These are phyloP conservation scores for Dendrostoma leiphaemia DNA, from an alignment of 2,329 filamentous ascomycete genomes.

Conservation along the genomic window DNA sequence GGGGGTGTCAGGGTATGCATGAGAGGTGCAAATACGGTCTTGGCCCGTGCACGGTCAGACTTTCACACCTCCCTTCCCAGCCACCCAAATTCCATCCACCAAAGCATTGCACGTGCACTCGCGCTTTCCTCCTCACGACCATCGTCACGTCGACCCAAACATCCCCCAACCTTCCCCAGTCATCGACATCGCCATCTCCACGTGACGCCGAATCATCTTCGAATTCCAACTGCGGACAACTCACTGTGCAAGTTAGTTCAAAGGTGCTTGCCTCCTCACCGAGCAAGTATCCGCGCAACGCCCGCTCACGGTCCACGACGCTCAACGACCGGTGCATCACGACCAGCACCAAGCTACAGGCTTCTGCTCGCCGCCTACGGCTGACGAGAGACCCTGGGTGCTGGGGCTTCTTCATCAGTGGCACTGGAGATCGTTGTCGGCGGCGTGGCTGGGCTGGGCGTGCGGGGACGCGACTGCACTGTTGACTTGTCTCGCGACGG, in stretches of 20 bases:
- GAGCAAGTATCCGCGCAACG: slow-evolving; percentile 10
- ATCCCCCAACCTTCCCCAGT: no score
- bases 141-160: no score
- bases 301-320: slow-evolving; percentile 8
- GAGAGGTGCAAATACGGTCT: no score
- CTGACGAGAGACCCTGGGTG: slow-evolving; percentile 16
- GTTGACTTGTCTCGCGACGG: background rate
- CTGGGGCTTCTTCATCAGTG: slow-evolving; percentile 3
- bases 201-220: background rate
- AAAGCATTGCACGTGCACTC: background rate
- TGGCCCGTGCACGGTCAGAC: no score
- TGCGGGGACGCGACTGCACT: slow-evolving; percentile 6
- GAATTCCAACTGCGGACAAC: background rate
- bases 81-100: background rate
- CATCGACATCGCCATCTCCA: background rate
- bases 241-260: background rate
- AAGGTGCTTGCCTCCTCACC: background rate
- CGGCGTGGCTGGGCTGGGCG: slow-evolving; percentile 14
- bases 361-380: slow-evolving; percentile 12
- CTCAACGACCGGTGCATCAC: slow-evolving; percentile 7
- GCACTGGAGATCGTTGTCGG: slow-evolving; percentile 11
- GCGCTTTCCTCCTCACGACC: background rate
- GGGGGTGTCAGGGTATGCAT: no score
- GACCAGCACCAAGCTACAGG: slow-evolving; percentile 12
- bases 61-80: background rate